A percentile compares a stretch with the other conserved stretches of the same genome.
These are phyloP conservation scores for Phaseolus lunatus DNA, from an alignment of 306 rosid species.

Conservation along the genomic window DNA sequence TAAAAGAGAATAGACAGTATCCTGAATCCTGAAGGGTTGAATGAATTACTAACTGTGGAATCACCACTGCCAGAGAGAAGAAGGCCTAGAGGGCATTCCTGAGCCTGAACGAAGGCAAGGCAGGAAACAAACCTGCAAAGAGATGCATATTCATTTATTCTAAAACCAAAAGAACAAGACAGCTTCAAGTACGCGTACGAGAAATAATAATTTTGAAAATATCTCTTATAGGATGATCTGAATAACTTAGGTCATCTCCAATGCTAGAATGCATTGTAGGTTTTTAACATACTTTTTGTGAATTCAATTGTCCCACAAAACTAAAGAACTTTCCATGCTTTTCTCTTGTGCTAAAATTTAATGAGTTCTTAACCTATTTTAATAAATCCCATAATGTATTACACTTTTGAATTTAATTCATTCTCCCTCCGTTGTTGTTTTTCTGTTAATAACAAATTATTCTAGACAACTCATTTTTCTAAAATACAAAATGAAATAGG, in stretches of 20 bases:
- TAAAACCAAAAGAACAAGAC: slow-evolving; percentile 5
- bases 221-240: not conserved
- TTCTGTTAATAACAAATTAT: too few species aligned
- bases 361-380: too few species aligned
- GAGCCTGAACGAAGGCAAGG: slow-evolving; percentile 68
- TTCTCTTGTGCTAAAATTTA: too few species aligned
- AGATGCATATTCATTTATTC: slow-evolving; percentile 31
- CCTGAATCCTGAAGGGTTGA: slow-evolving; percentile 35
- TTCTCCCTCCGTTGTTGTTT: too few species aligned
- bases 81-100: slow-evolving; percentile 65
- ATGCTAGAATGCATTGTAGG: too few species aligned
- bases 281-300: too few species aligned
- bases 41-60: slow-evolving; percentile 70
- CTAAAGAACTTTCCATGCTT: too few species aligned
- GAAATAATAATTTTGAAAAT: not conserved
- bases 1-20: slow-evolving; percentile 36
- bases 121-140: slow-evolving; percentile 81
- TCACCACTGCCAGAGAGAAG: slow-evolving; percentile 94
- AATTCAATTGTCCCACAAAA: too few species aligned
- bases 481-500: too few species aligned
- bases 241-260: slow-evolving; percentile 1
- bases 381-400: too few species aligned
- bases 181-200: slow-evolving; percentile 31
- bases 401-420: too few species aligned
- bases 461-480: too few species aligned